phyloP scores from a whole-genome alignment of 2,329 filamentous ascomycete genomes.

The Botrytis byssoidea region DNA sequence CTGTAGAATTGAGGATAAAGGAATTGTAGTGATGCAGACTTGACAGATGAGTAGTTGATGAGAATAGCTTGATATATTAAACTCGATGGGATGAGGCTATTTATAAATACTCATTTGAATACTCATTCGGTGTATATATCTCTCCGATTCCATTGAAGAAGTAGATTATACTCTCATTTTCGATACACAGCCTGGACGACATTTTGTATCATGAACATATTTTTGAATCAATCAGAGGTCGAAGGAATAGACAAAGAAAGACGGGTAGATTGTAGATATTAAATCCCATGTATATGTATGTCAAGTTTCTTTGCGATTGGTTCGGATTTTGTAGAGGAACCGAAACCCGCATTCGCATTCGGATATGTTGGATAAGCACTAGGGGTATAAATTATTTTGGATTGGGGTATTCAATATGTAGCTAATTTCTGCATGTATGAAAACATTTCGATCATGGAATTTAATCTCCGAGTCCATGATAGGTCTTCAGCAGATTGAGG shows the following conservation, averaged over 20 bases:
- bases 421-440: not conserved
- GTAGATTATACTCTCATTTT: not conserved
- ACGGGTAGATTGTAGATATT: not conserved
- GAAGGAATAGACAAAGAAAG: not conserved
- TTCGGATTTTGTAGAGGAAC: not conserved
- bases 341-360: not conserved
- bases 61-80: not conserved
- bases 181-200: not conserved
- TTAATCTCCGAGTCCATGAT: accelerated
- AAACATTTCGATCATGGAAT: not conserved
- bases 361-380: not conserved
- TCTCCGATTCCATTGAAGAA: not conserved
- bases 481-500: not conserved
- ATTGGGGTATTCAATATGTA: not conserved
- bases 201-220: not conserved
- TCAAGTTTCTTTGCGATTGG: not conserved
- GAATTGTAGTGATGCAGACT: accelerated
- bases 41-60: not conserved
- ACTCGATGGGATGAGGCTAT: not conserved
- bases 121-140: not conserved
- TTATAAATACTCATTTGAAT: not conserved
- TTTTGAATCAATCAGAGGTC: not conserved
- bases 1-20: not conserved
- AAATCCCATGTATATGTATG: not conserved
- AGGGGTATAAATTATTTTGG: not conserved